Base-by-base conservation (phyloP, 768 basidiomycete genomes). In the Macrolepiota fuliginosa region DNA sequence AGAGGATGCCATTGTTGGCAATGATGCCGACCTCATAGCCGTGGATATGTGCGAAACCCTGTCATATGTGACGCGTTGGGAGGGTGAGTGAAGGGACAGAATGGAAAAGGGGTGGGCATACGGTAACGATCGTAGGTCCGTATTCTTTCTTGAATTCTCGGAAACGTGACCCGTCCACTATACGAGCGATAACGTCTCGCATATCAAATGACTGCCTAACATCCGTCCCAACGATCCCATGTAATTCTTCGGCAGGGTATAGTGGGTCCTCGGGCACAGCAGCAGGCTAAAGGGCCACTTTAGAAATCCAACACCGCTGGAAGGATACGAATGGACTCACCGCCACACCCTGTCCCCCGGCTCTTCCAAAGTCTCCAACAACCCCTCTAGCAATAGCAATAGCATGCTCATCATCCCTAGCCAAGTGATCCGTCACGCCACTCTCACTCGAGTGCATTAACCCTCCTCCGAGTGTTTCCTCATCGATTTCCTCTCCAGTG, bases 131-230 rank as follows among this genome's bases (percentile, higher is more conserved):
- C 0, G 94, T 96, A 27, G 89, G 75, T 6, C 94, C 95, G 69
- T 96, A 98, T 70, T 96, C 96, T 70, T 90, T 91, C 82, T 98
- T 98, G 80, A 96, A 98, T 72, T 98, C 95, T 63, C 93, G 82
- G 70, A 98, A 96, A 49, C 85, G 83, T 69, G 92, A 94, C 2
- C 95, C 94, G 65, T 98, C 95, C 9, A 95, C 94, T 42, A 96
- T 77, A 27, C 95, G 87, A 27, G 94, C 89, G 66, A 98, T 94
- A 12, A 98, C 88, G 70, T 97, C 95, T 39, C 93, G 83, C 90
- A 96, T 94, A 71, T 97, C 94, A 70, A 96, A 96, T 0, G 89
- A 76, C 73, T 96, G 93, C 25, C 91, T 85, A 22, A 90, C 82
- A 69, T 97, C 95, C 2, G 92, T 91, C 5, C 94, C 94, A 29